A percentile compares a stretch with the other conserved stretches of the same genome.
These are phyloP conservation scores for Deuterostichococcus epilithicus DNA, from an alignment of 139 green algal genomes.

Conservation along the genomic window DNA sequence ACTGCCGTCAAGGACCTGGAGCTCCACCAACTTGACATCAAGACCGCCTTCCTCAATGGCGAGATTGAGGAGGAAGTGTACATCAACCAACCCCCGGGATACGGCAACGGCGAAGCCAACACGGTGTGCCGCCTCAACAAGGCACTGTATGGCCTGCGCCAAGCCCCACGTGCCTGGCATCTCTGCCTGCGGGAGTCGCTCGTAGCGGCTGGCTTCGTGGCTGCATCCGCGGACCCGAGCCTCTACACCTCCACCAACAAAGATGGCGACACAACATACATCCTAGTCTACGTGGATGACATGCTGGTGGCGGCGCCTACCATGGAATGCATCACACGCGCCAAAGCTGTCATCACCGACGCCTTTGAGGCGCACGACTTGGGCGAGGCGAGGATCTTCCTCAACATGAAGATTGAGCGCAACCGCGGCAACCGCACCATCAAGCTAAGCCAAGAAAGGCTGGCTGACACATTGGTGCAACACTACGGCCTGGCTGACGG, in stretches of 20 bases:
- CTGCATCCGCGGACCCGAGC: background rate
- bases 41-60: slow-evolving; percentile 58
- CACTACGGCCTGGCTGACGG: slow-evolving; percentile 14
- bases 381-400: slow-evolving; percentile 19
- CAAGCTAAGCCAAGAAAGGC: slow-evolving; percentile 16
- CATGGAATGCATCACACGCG: no score
- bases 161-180: slow-evolving; percentile 47
- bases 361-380: no score
- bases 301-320: no score
- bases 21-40: slow-evolving; percentile 47
- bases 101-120: no score
- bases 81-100: slow-evolving; percentile 11
- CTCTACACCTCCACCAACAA: no score
- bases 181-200: no score
- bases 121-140: slow-evolving; percentile 21
- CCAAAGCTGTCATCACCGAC: no score
- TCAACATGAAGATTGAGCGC: slow-evolving; percentile 16
- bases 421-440: slow-evolving; percentile 20
- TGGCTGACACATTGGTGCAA: slow-evolving; percentile 6
- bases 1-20: slow-evolving; percentile 29
- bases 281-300: no score
- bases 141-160: slow-evolving; percentile 44
- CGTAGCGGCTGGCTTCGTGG: no score
- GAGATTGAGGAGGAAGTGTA: slow-evolving; percentile 34
- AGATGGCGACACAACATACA: no score